Base-by-base conservation (phyloP, 1,284 basidiomycete species). In the Cutaneotrichosporon mucoides region DNA sequence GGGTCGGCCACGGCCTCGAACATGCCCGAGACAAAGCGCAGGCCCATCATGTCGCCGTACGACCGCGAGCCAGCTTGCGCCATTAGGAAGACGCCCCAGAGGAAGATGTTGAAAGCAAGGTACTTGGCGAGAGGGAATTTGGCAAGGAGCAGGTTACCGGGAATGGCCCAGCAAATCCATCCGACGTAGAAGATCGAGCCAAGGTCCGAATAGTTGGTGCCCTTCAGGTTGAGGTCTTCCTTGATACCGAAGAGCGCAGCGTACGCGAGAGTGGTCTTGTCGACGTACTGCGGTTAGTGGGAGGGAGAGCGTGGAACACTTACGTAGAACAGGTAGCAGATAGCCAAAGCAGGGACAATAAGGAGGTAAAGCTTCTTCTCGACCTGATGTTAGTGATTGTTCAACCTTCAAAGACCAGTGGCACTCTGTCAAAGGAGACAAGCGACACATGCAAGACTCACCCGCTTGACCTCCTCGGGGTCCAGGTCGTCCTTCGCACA, bases 151-250 rank as follows among this genome's bases (percentile, higher is more conserved):
- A 82, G 54, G 65, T 82, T 82, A 6, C 79, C 78, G 0, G 81
- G 81, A 48, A 82, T 73, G 0, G 80, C 80, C 80, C 81, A 81
- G 2, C 66, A 74, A 3, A 82, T 60, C 81, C 80, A 81, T 16
- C 81, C 80, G 53, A 81, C 80, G 70, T 82, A 81, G 69, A 81
- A 81, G 47, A 79, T 66, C 38, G 67, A 70, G 16, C 71, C 72
- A 5, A 79, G 70, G 73, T 75, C 76, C 1, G 71, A 73, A 64
- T 77, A 79, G 45, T 75, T 56, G 8, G 59, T 66, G 5, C 71
- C 69, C 11, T 54, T 50, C 8, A 79, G 70, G 42, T 73, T 62
- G 12, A 76, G 65, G 53, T 75, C 78, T 4, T 80, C 61, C 49
- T 70, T 70, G 54, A 79, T 73, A 13, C 70, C 73, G 61, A 77